These are phyloP conservation scores for Eucalyptus cloeziana DNA, from an alignment of 345 rosid species.

Conservation along the genomic window DNA sequence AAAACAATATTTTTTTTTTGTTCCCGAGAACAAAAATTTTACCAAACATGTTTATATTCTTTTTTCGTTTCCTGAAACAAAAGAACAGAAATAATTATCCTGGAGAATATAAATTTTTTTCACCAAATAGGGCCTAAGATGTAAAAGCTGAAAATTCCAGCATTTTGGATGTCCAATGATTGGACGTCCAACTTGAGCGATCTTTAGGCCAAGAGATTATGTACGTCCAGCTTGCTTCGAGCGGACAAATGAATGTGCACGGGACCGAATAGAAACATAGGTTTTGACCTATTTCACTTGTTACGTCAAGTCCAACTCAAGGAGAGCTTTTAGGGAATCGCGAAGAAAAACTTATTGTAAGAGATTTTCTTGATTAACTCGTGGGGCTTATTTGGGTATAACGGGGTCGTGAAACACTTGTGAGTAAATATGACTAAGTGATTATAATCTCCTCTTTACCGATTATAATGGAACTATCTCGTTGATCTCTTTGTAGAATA, in stretches of 20 bases:
- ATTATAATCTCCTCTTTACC: background rate
- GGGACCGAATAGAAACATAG: background rate
- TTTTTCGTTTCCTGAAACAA: accelerated
- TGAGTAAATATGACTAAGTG: background rate
- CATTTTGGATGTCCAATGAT: background rate
- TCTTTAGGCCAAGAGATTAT: background rate
- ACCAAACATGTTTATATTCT: accelerated
- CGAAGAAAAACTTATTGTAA: background rate
- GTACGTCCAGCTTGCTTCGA: background rate
- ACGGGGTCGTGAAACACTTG: background rate
- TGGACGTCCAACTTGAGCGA: background rate
- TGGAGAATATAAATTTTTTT: accelerated
- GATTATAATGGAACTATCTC: background rate
- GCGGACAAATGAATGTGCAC: background rate
- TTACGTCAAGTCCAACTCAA: background rate
- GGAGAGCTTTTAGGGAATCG: background rate
- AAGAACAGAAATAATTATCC: accelerated
- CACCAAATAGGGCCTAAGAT: background rate
- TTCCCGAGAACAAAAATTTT: accelerated
- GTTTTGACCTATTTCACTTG: background rate
- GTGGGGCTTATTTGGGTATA: background rate
- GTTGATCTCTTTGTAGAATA: background rate
- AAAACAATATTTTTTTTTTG: no score
- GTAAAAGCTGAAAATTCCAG: background rate
- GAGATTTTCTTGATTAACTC: background rate